Evolutionary conservation across 164 flowering plant species (phyloP).

Genomic region (Protea cynaroides): DNA sequence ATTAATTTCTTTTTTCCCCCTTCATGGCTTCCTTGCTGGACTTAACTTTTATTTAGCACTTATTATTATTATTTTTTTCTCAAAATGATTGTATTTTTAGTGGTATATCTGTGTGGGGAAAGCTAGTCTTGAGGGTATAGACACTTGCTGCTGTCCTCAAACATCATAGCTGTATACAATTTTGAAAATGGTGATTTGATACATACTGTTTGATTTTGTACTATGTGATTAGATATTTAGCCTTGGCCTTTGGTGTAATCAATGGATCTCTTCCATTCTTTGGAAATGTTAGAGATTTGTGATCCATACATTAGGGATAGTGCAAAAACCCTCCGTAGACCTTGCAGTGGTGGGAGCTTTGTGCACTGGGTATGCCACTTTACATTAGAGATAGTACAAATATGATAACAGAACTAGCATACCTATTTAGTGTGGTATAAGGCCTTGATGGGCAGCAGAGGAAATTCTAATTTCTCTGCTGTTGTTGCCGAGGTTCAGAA

Average conservation of each 20-base stretch:
- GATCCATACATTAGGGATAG: background rate
- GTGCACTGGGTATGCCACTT: too few species aligned
- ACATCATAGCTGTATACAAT: background rate
- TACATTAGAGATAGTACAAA: background rate
- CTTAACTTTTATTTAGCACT: background rate
- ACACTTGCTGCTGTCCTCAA: background rate
- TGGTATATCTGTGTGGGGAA: background rate
- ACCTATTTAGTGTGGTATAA: background rate
- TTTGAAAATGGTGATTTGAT: background rate
- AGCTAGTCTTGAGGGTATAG: background rate
- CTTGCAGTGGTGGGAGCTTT: too few species aligned
- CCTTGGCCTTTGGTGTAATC: background rate
- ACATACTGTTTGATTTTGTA: background rate
- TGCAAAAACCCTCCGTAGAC: too few species aligned
- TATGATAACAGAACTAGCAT: background rate
- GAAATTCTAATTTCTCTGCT: slow-evolving; percentile 46
- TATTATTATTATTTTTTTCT: background rate
- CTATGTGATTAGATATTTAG: background rate
- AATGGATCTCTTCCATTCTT: background rate
- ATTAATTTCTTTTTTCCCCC: background rate
- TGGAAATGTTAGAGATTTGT: background rate
- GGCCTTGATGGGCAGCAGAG: slow-evolving; percentile 25
- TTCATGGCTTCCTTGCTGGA: background rate
- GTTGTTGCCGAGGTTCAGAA: slow-evolving; percentile 38
- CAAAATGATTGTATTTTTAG: too few species aligned